These are phyloP conservation scores for Penicillium sp. DNA, from an alignment of 2,329 filamentous ascomycete genomes.

Conservation along the genomic window DNA sequence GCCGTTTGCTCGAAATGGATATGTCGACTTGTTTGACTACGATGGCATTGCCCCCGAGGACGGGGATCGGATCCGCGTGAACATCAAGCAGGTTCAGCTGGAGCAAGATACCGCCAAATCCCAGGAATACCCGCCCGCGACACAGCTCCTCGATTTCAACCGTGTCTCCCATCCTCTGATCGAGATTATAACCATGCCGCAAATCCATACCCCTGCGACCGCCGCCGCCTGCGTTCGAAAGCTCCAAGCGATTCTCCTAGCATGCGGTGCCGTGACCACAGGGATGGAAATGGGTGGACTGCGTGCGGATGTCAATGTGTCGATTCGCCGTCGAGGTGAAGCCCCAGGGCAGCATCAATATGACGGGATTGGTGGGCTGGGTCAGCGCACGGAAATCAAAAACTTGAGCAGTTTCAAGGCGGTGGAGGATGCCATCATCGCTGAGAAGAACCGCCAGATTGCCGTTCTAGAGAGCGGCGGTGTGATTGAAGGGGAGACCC, in stretches of 20 bases:
- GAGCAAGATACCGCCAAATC: slow-evolving; percentile 99
- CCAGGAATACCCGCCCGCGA: slow-evolving; percentile 71
- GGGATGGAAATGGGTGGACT: slow-evolving; percentile 94
- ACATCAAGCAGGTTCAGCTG: slow-evolving; percentile 93
- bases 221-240: slow-evolving; percentile 89
- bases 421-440: slow-evolving; percentile 90
- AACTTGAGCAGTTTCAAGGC: slow-evolving; percentile 94
- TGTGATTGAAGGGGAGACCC: slow-evolving; percentile 78
- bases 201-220: slow-evolving; percentile 83
- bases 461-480: slow-evolving; percentile 74
- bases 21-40: slow-evolving; percentile 68
- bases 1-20: slow-evolving; percentile 70
- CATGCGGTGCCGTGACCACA: slow-evolving; percentile 81
- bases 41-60: slow-evolving; percentile 81
- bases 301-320: slow-evolving; percentile 94
- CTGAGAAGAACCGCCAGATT: slow-evolving; percentile 89
- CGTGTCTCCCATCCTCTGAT: slow-evolving; percentile 87
- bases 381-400: slow-evolving; percentile 94
- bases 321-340: slow-evolving; percentile 67
- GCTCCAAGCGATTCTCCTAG: slow-evolving; percentile 76
- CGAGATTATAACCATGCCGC: slow-evolving; percentile 90
- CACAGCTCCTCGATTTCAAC: slow-evolving; percentile 88
- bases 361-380: slow-evolving; percentile 65
- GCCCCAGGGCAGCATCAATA: slow-evolving; percentile 53
- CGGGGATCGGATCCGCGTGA: slow-evolving; percentile 70